Evolutionary conservation across 1,139 yeast species (phyloP).

Genomic region (Debaryomyces psychrophilus): DNA sequence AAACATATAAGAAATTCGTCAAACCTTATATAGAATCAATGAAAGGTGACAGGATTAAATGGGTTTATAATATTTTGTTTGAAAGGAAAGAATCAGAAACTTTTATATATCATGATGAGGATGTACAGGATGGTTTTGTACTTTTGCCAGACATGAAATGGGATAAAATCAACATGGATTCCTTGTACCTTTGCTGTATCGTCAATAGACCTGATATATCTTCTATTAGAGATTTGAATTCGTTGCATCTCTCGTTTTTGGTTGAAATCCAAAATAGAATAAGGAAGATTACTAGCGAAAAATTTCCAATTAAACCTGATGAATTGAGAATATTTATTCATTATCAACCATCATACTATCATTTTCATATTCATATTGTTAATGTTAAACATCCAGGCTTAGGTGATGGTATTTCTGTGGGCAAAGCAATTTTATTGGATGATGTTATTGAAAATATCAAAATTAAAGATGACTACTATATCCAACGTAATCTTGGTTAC

Average conservation of each 20-base stretch:
- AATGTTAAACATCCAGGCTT: slow-evolving; percentile 72
- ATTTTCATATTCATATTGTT: slow-evolving; percentile 91
- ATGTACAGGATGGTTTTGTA: slow-evolving; percentile 58
- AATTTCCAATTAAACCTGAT: slow-evolving; percentile 40
- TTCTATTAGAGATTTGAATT: slow-evolving; percentile 73
- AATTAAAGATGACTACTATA: slow-evolving; percentile 50
- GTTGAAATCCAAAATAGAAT: slow-evolving; percentile 48
- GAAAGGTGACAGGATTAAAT: slow-evolving; percentile 76
- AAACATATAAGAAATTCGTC: slow-evolving; percentile 62
- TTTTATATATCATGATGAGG: slow-evolving; percentile 64
- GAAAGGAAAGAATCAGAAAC: slow-evolving; percentile 86
- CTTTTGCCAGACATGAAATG: slow-evolving; percentile 87
- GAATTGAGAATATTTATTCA: slow-evolving; percentile 77
- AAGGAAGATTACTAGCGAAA: slow-evolving; percentile 48
- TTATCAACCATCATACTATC: slow-evolving; percentile 95
- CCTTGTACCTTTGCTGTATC: slow-evolving; percentile 78
- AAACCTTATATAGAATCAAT: slow-evolving; percentile 76
- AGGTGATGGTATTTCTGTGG: slow-evolving; percentile 72
- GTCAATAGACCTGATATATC: slow-evolving; percentile 73
- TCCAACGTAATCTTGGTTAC: slow-evolving; percentile 50
- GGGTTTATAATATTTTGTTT: slow-evolving; percentile 87
- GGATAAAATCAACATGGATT: slow-evolving; percentile 74
- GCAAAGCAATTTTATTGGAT: slow-evolving; percentile 81
- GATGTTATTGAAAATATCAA: slow-evolving; percentile 76
- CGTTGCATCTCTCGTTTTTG: slow-evolving; percentile 61